phyloP scores from a whole-genome alignment of 495 filamentous ascomycete species.

The Clavariopsis aquatica region DNA sequence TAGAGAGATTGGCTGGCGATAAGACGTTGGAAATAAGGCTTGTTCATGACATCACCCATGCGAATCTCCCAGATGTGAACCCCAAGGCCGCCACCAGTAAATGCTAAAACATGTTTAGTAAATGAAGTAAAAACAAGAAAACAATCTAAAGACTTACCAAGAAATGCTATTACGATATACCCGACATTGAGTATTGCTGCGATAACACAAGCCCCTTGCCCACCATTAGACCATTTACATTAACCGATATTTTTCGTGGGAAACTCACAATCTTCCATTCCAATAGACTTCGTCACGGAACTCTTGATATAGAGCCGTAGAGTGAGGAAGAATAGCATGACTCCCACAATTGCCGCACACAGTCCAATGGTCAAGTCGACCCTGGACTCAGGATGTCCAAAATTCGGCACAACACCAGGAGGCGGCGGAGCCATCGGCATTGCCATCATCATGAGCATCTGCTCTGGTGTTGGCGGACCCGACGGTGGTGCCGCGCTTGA shows the following conservation, averaged over 20 bases:
- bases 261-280: conserved; percentile 14
- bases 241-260: background rate
- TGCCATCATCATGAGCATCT: conserved; percentile 6
- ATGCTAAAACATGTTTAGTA: background rate
- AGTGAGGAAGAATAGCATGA: conserved; percentile 3
- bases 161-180: background rate
- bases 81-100: background rate
- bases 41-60: conserved; percentile 4
- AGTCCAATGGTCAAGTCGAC: conserved; percentile 9
- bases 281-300: background rate
- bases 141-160: conserved; percentile 6
- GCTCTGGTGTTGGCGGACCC: conserved; percentile 5
- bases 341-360: background rate
- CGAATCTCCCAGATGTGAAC: conserved; percentile 1
- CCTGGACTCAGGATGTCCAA: conserved; percentile 8
- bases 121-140: background rate
- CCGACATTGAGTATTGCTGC: conserved; percentile 11
- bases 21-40: conserved; percentile 5
- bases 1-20: conserved; percentile 8
- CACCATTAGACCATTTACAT: background rate
- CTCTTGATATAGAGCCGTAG: conserved; percentile 6
- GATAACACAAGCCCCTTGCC: conserved; percentile 7
- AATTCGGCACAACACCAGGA: conserved; percentile 3
- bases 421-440: conserved; percentile 9
- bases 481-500: background rate